Evolutionary conservation across 179 eudicot genomes (phyloP), one percentile per base, ranked within the genome.

Genomic region (Beta lomatogona): DNA sequence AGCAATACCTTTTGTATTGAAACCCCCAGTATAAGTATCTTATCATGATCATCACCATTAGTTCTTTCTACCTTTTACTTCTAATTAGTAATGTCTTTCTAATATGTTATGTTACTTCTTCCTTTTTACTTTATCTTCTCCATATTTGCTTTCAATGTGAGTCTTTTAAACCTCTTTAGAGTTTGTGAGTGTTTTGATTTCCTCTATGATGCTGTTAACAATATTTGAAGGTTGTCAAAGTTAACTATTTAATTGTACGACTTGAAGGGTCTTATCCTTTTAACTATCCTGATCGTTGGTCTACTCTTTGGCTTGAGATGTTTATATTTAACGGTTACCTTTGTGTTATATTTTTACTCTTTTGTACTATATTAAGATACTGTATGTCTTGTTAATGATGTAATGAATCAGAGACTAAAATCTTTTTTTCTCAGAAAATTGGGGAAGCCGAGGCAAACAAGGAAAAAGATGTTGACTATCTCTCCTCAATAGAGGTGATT

Each of bases 401-500:
- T 9, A 61, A 28, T 66, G 75, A 73, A n/a, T 83, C 36, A 73
- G 59, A 69, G 41, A 25, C 71, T 59, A 28, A 77, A 70, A 54
- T 77, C 80, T 63, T 41, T 65, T 81, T 88, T 52, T 46, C 67
- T 73, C 87, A 97, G 99, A 95, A 97, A 97, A 92, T 97, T 82
- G 97, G 91, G 71, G 93, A 90, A 76, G 92, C 94, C 69, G 94
- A 84, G 84, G 84, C 41, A 36, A 89, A 88, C 18, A 97, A 90
- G 85, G 97, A 90, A 81, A 97, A 95, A 84, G 93, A 97, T 75
- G 83, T 93, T 77, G 98, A 97, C 87, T 97, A 92, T 88, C 91
- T 97, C 76, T 95, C 99, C 85, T 97, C 99, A 45, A 92, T 97
- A 78, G 99, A 97, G 97, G 99, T 94, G 79, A 55, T 79, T 75